Evolutionary conservation across 1,284 basidiomycete genomes (phyloP).

Genomic region (Cystobasidium sp.): DNA sequence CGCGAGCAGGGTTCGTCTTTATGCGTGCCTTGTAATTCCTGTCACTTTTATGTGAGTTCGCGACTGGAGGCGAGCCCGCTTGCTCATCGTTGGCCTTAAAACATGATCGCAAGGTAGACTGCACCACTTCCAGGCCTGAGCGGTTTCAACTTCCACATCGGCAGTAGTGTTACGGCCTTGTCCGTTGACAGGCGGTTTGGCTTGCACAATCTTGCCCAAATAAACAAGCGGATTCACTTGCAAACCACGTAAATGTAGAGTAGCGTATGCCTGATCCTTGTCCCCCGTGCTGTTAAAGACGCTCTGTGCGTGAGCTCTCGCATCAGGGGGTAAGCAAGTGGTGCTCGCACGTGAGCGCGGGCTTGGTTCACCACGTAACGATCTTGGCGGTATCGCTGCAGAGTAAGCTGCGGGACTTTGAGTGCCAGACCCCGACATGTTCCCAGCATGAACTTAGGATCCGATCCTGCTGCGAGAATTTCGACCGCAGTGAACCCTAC

Average conservation of each 20-base stretch:
- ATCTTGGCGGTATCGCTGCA: constrained; percentile 67
- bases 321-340: constrained; percentile 67
- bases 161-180: constrained; percentile 41
- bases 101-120: constrained; percentile 48
- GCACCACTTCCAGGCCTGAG: constrained; percentile 45
- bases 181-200: constrained; percentile 24
- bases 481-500: constrained; percentile 69
- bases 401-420: constrained; percentile 62
- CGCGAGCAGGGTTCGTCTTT: constrained; percentile 46
- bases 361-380: constrained; percentile 59
- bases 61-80: neutral
- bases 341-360: constrained; percentile 60
- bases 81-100: constrained; percentile 13
- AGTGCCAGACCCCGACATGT: constrained; percentile 74
- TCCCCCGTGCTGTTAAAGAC: constrained; percentile 51
- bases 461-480: constrained; percentile 71
- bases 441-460: constrained; percentile 70
- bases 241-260: constrained; percentile 53
- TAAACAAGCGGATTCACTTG: constrained; percentile 57
- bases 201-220: constrained; percentile 51
- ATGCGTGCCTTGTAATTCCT: neutral
- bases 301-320: constrained; percentile 65
- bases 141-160: constrained; percentile 42
- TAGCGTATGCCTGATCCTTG: constrained; percentile 59
- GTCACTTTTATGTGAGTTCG: neutral